These are phyloP conservation scores for Exophiala viscosa DNA, from an alignment of 2,329 filamentous ascomycete genomes.

Conservation along the genomic window DNA sequence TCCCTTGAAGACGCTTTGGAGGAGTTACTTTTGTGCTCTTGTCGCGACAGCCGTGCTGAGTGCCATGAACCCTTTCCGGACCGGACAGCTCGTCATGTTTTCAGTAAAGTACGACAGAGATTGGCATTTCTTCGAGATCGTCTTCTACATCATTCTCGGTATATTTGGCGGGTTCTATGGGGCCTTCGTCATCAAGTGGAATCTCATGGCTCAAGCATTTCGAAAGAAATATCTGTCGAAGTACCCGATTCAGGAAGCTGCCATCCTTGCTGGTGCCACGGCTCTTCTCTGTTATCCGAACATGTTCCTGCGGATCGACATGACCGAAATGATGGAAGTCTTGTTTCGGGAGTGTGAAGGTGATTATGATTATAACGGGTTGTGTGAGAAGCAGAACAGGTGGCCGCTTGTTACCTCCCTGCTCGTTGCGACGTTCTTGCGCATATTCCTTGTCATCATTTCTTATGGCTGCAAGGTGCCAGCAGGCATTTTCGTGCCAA, in stretches of 20 bases:
- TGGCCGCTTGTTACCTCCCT: slow-evolving; percentile 76
- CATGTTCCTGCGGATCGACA: slow-evolving; percentile 90
- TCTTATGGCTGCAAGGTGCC: slow-evolving; percentile 98
- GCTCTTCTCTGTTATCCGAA: slow-evolving; percentile 96
- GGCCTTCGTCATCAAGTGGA: slow-evolving; percentile 97
- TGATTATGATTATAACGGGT: slow-evolving; percentile 78
- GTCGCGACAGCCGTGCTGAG: slow-evolving; percentile 90
- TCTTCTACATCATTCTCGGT: slow-evolving; percentile 89
- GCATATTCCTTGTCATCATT: slow-evolving; percentile 82
- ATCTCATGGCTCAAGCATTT: slow-evolving; percentile 83
- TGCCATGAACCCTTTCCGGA: slow-evolving; percentile 95
- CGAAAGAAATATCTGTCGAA: slow-evolving; percentile 84
- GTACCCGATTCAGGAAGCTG: slow-evolving; percentile 83
- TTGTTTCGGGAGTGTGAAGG: slow-evolving; percentile 91
- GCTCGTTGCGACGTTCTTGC: slow-evolving; percentile 71
- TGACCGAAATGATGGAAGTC: slow-evolving; percentile 99
- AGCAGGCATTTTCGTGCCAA: slow-evolving; percentile 95
- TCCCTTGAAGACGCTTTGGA: slow-evolving; percentile 94
- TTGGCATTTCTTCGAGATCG: slow-evolving; percentile 95
- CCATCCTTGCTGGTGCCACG: slow-evolving; percentile 74
- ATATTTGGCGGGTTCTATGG: slow-evolving; percentile 93
- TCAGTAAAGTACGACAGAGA: slow-evolving; percentile 91
- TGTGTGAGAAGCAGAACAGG: slow-evolving; percentile 76
- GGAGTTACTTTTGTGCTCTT: slow-evolving; percentile 95
- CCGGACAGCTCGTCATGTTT: slow-evolving; percentile 98